phyloP scores from a whole-genome alignment of 441 rosid genomes.

The Adansonia gregorii region DNA sequence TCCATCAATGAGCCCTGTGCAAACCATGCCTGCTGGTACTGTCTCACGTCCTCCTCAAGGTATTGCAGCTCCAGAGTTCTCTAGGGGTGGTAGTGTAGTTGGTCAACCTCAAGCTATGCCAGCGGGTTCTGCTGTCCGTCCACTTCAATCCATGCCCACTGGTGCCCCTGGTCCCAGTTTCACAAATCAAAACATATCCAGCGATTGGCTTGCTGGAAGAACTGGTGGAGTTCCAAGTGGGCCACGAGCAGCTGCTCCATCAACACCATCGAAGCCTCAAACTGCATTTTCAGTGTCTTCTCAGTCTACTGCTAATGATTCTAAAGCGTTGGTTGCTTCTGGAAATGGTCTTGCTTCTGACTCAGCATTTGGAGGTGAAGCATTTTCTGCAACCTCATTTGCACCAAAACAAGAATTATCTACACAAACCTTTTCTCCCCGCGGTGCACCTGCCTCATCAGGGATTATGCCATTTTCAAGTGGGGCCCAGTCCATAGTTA shows the following conservation, averaged over 20 bases:
- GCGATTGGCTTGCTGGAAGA: slow-evolving; percentile 62
- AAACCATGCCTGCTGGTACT: slow-evolving; percentile 43
- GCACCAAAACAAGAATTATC: slow-evolving; percentile 56
- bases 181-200: slow-evolving; percentile 51
- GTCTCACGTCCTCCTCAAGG: slow-evolving; percentile 52
- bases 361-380: slow-evolving; percentile 58
- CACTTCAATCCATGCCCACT: slow-evolving; percentile 44
- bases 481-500: slow-evolving; percentile 56
- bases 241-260: slow-evolving; percentile 43
- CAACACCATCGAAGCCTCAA: slow-evolving; percentile 49
- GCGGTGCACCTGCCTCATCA: slow-evolving; percentile 46
- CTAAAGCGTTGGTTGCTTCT: slow-evolving; percentile 60
- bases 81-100: slow-evolving; percentile 53
- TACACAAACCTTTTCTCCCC: slow-evolving; percentile 44
- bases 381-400: slow-evolving; percentile 57
- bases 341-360: slow-evolving; percentile 61
- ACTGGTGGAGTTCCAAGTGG: slow-evolving; percentile 49
- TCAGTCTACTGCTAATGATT: slow-evolving; percentile 44
- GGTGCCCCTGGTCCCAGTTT: slow-evolving; percentile 44
- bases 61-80: slow-evolving; percentile 46
- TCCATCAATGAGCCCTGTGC: slow-evolving; percentile 47
- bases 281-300: slow-evolving; percentile 44
- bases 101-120: slow-evolving; percentile 51
- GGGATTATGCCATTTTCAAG: slow-evolving; percentile 53
- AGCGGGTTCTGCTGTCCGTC: slow-evolving; percentile 40